Evolutionary conservation across 208 protist genomes (phyloP).

Genomic region (Leishmania lainsoni): DNA sequence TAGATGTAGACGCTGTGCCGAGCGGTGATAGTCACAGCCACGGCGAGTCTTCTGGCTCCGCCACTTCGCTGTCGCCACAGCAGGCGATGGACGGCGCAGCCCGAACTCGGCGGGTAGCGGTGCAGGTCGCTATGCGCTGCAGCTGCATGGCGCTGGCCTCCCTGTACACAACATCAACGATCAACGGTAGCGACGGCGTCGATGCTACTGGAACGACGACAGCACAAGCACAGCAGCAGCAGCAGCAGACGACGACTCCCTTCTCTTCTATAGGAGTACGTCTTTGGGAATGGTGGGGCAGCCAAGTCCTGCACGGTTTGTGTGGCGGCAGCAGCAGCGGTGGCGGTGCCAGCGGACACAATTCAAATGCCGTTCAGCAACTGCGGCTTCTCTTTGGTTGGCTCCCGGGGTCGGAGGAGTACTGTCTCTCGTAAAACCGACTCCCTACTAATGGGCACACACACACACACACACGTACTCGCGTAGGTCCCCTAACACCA

Average conservation of each 20-base stretch:
- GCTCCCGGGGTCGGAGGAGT: constrained; percentile 14
- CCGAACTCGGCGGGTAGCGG: constrained; percentile 27
- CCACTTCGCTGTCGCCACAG: neutral
- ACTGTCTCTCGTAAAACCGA: neutral
- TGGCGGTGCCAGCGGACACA: constrained; percentile 8
- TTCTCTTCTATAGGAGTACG: neutral
- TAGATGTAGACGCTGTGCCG: constrained; percentile 30
- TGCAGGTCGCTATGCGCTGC: constrained; percentile 38
- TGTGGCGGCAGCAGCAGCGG: too few species aligned
- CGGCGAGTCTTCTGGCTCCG: neutral
- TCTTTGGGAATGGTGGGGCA: constrained; percentile 27
- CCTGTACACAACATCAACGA: neutral
- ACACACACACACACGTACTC: neutral
- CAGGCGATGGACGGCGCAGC: constrained; percentile 4
- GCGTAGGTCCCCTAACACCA: neutral
- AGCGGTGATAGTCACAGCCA: neutral
- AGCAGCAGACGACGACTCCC: neutral
- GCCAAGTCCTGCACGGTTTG: constrained; percentile 24
- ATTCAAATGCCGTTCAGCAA: constrained; percentile 10
- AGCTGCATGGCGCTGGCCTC: constrained; percentile 31
- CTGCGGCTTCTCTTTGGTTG: constrained; percentile 21
- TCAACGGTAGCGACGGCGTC: neutral
- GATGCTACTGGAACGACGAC: neutral
- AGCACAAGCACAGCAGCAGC: constrained; percentile 9
- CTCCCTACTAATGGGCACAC: neutral